Evolutionary conservation across 2,329 filamentous ascomycete genomes (phyloP), one percentile per base, ranked within the genome.

Genomic region (Colletotrichum simmondsii): DNA sequence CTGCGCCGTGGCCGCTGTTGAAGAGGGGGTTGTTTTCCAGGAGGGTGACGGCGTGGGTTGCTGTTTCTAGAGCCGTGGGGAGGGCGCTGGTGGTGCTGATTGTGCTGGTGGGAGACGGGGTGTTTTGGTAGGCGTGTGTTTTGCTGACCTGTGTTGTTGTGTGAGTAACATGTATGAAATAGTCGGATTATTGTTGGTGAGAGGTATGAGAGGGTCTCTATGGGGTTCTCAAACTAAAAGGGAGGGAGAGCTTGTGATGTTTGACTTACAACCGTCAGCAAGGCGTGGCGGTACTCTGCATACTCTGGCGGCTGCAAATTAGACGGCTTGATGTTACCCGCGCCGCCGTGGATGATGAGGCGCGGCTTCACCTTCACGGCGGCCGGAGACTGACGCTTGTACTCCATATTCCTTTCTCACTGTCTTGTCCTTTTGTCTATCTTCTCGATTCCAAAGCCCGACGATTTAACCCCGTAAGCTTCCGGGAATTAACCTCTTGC

Each of bases 21-120:
- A 97, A 97, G 5, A 97, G 89, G 2, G 92, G 88, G 78, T 95
- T 90, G 78, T 97, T 87, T 83, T 98, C 95, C 19, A 98, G 89
- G 30, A 92, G 87, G 1, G 87, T 85, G 12, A 97, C 94, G 57
- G 95, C 95, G 80, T 92, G 89, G 2, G 92, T 92, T 2, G 94
- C 94, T 1, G 91, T 89, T 68, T 94, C 91, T 16, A 98, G 87
- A 0, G 95, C 93, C 0, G 87, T 87, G 10, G 89, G 88, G 76
- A 79, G 77, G 2, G 42, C 52, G 28, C 49, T 71, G 1, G 60
- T 49, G 32, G 14, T n/a, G n/a, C n/a, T n/a, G n/a, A n/a, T 7
- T 16, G 5, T 42, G 37, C 37, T 5, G 0, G 37, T 42, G 37
- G 16, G 14, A 16, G 14, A 19, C 8, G 79, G 79, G 4, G 82